Conservation (phyloP, 768 basidiomycete species). For the Tricholoma sp. region DNA sequence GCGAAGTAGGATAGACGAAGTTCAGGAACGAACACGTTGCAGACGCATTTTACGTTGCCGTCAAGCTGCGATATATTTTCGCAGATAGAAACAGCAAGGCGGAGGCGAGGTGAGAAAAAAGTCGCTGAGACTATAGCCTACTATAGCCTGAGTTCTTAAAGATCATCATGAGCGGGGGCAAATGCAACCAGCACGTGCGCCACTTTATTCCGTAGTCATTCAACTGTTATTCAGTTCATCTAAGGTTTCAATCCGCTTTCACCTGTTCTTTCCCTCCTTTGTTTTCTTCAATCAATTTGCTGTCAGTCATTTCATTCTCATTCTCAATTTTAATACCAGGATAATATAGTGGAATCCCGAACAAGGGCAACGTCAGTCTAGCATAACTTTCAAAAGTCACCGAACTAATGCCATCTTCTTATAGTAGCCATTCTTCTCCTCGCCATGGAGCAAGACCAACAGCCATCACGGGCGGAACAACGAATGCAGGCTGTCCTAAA, state of each 20-base stretch:
- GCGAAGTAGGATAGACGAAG: background rate
- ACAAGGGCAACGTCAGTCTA: conserved; percentile 12
- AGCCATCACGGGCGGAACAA: conserved; percentile 59
- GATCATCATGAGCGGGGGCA: conserved; percentile 23
- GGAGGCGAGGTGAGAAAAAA: background rate
- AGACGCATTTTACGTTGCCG: background rate
- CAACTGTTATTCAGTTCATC: too few species aligned
- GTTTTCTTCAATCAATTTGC: background rate
- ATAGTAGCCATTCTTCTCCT: conserved; percentile 2
- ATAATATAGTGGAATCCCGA: conserved; percentile 4
- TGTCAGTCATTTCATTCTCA: background rate
- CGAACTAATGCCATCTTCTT: conserved; percentile 6
- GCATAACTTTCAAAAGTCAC: conserved; percentile 5
- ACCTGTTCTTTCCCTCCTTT: conserved; percentile 7
- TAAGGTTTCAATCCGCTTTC: conserved; percentile 3
- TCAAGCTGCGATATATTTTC: background rate
- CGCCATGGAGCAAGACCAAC: conserved; percentile 43
- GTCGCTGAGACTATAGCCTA: too few species aligned
- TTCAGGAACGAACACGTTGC: conserved; percentile 6
- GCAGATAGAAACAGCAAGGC: background rate
- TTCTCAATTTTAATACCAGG: background rate
- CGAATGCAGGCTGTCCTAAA: conserved; percentile 85
- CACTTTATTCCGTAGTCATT: background rate
- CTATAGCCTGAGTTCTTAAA: too few species aligned
- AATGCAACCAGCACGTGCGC: conserved; percentile 28